Base-by-base conservation (phyloP, 441 rosid species). In the Mallotus repandus region DNA sequence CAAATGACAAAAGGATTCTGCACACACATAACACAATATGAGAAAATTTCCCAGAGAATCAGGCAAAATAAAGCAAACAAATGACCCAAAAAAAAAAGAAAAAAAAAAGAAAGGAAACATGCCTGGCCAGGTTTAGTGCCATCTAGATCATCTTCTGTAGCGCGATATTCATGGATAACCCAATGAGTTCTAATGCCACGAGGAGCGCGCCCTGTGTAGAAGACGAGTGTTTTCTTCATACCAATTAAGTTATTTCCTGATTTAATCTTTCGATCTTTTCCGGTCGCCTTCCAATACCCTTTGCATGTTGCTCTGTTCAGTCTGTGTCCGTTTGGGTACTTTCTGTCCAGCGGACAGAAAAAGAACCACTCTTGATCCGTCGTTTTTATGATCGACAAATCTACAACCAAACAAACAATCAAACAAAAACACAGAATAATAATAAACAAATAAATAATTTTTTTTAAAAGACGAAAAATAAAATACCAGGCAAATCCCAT, bases 251-350 rank as follows among this genome's bases (percentile, higher is more conserved):
- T 79, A 7, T 65, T 52, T 2, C 89, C 87, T 15, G 89, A 88
- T 58, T 90, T 89, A 16, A 94, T 82, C 76, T 68, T 82, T 13
- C 98, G 89, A 74, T 94, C 97, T 77, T 83, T 94, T 0, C 98
- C 97, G 1, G 98, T 93, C 0, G 98, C 94, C 81, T 93, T 93
- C 98, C 98, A 93, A 80, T 93, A 90, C 0, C 98, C 98, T 63
- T 83, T 86, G 9, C 5, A n/a, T 0, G 97, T 93, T 0, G 97
- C 98, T 56, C 98, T 82, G 72, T 93, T 93, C 86, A 85, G 83
- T 48, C 97, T 77, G 4, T 68, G 75, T 7, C 98, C 97, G 38
- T 81, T 89, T 5, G 97, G 96, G 78, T 93, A 90, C 84, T 93
- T 93, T 45, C 89, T 79, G 78, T 91, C 97, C 55, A 83, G 63